Conservation (phyloP, 1,284 basidiomycete genomes). For the Pseudozyma hubeiensis region DNA sequence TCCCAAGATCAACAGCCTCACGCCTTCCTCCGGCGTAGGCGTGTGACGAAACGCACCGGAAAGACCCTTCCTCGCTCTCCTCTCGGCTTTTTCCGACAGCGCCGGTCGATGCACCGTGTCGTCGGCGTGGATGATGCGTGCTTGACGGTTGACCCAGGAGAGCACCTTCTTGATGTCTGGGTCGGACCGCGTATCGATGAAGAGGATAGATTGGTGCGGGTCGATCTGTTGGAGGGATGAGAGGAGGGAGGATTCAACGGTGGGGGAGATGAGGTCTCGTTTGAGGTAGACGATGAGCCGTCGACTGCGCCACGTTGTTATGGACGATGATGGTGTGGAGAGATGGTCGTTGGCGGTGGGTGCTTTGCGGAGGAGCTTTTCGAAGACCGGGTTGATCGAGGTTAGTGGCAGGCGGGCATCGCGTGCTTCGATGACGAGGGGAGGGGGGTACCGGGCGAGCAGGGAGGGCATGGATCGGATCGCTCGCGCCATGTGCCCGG, state of each 20-base stretch:
- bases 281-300: conserved; percentile 93
- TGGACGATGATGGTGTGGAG: not conserved
- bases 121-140: conserved; percentile 20
- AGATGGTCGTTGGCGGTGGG: conserved; percentile 50
- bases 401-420: conserved; percentile 93
- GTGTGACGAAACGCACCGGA: conserved; percentile 64
- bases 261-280: conserved; percentile 85
- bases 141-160: conserved; percentile 65
- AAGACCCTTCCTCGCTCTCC: conserved; percentile 52
- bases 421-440: conserved; percentile 89
- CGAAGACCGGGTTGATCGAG: conserved; percentile 84
- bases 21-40: conserved; percentile 64
- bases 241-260: conserved; percentile 76
- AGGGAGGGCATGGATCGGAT: conserved; percentile 72
- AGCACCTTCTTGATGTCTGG: conserved; percentile 71
- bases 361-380: conserved; percentile 58
- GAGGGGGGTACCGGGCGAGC: conserved; percentile 76
- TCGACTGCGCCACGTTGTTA: conserved; percentile 49
- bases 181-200: conserved; percentile 72
- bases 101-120: conserved; percentile 8
- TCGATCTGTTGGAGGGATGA: conserved; percentile 70
- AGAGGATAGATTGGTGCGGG: conserved; percentile 71
- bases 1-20: conserved; percentile 72
- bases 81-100: conserved; percentile 27
- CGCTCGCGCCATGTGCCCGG: conserved; percentile 84